Evolutionary conservation across 2,329 filamentous ascomycete genomes (phyloP), one percentile per base, ranked within the genome.

Genomic region (Beauveria sp.): DNA sequence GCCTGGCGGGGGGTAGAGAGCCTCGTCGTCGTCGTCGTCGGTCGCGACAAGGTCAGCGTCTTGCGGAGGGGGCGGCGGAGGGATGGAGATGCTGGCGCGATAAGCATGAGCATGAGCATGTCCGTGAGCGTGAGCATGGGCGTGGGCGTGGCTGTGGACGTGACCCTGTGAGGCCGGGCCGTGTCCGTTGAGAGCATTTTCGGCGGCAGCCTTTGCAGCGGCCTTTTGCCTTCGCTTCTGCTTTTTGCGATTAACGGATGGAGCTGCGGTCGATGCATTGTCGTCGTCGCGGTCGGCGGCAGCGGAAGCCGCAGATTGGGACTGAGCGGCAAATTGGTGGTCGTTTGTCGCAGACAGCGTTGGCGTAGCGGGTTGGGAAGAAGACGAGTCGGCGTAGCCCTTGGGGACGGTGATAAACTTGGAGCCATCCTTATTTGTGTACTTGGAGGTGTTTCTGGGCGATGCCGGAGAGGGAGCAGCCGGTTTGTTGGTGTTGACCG

Each of bases 191-290:
- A 43, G 30, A 22, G 24, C 51, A 37, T 67, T 64, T 59, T 75
- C 73, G 5, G 76, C 76, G 47, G 79, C 84, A 34, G 84, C 84
- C 70, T 88, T 84, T 63, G 87, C 88, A 37, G 90, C 89, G 40
- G 89, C 89, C 75, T 97, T 97, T 71, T 90, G 88, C 66, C 92
- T 85, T 67, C 92, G 86, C 80, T 96, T 97, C 74, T 94, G 90
- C 80, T 97, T 97, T 81, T 97, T 97, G 71, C 90, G 86, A 76
- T 96, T 97, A 56, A 92, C 88, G 9, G 80, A 70, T 50, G 78
- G 79, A 50, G 30, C 63, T 62, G 70, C 67, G 66, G 62, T 43
- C 61, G 67, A 37, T 46, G 16, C 30, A 22, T 57, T 22, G 18
- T 52, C 56, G 34, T 59, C 37, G 34, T 51, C 46, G 47, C 18